phyloP scores from a whole-genome alignment of 306 rosid species.

The Cajanus cajan region DNA sequence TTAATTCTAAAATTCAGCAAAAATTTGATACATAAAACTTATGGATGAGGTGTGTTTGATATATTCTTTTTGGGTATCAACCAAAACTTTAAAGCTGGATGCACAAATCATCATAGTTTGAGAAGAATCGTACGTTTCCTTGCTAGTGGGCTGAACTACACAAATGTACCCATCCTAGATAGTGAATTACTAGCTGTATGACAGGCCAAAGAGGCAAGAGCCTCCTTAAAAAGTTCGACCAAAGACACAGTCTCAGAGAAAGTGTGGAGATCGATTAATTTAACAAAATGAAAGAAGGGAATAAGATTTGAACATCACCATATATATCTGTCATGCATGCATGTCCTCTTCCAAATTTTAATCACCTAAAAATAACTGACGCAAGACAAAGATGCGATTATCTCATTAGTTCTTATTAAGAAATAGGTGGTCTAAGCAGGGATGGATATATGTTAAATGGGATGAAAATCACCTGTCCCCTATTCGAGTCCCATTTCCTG shows the following conservation, averaged over 20 bases:
- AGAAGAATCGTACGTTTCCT: slow-evolving; percentile 7
- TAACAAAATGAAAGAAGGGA: background rate
- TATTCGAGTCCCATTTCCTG: too few species aligned
- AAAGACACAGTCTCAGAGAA: background rate
- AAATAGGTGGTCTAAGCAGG: background rate
- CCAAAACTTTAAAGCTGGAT: slow-evolving; percentile 23
- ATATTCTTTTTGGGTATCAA: background rate
- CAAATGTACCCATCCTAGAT: slow-evolving; percentile 8
- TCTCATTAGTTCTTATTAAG: background rate
- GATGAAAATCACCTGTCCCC: too few species aligned
- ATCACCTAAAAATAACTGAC: background rate
- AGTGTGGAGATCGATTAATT: background rate
- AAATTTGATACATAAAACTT: background rate
- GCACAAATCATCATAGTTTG: background rate
- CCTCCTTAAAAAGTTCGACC: background rate
- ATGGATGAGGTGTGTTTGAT: background rate
- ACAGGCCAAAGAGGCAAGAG: background rate
- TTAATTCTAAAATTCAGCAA: background rate
- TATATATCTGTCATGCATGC: background rate
- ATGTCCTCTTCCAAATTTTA: slow-evolving; percentile 1
- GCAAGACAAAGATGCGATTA: background rate
- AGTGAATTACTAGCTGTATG: slow-evolving; percentile 2
- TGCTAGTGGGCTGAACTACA: slow-evolving; percentile 9
- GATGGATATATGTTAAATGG: too few species aligned
- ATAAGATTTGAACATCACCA: background rate